phyloP scores from a whole-genome alignment of 2,329 filamentous ascomycete species.

The Helminthosporium solani region DNA sequence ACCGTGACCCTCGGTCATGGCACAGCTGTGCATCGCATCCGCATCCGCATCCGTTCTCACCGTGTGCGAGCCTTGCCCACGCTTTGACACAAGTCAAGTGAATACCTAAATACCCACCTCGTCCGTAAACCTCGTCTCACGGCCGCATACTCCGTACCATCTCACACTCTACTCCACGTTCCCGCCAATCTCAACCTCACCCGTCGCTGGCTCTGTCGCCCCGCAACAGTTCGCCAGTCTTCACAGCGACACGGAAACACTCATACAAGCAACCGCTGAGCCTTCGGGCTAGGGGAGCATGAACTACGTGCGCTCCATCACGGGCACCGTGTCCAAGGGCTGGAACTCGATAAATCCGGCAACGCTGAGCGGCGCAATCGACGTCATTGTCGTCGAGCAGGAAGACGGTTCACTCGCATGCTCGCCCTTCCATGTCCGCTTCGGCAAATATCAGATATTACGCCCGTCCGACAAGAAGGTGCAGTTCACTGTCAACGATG shows the following conservation, averaged over 20 bases:
- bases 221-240: too few relatives aligned
- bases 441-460: slow-evolving; percentile 95
- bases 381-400: slow-evolving; percentile 97
- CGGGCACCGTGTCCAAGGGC: slow-evolving; percentile 93
- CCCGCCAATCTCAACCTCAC: background rate
- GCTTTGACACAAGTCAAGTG: too few relatives aligned
- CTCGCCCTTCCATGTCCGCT: slow-evolving; percentile 97
- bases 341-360: slow-evolving; percentile 99
- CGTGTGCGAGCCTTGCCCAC: too few relatives aligned
- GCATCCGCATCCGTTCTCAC: background rate
- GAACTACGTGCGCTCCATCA: slow-evolving; percentile 97
- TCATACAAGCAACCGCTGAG: background rate
- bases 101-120: too few relatives aligned
- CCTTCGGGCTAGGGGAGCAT: slow-evolving; percentile 53
- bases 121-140: too few relatives aligned
- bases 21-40: too few relatives aligned
- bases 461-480: slow-evolving; percentile 98
- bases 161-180: background rate
- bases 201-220: too few relatives aligned
- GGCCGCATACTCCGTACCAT: too few relatives aligned
- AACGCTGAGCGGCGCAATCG: slow-evolving; percentile 94
- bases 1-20: too few relatives aligned
- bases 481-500: slow-evolving; percentile 91
- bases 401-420: slow-evolving; percentile 86
- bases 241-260: too few relatives aligned